Conservation (phyloP, 129 eudicot species). For the Daucus carota region DH1_v3.0 NC_030386.2:33013001-33013500, state of each 20-base stretch:
- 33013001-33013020: constrained; percentile 3
- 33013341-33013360: constrained; percentile 37
- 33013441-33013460: constrained; percentile 24
- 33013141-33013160: not conserved
- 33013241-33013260: not conserved
- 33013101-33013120: not conserved
- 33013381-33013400: constrained; percentile 32
- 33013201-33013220: not conserved
- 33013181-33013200: not conserved
- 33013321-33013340: constrained; percentile 49
- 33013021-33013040: constrained; percentile 1
- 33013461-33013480: constrained; percentile 32
- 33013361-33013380: constrained; percentile 39
- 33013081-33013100: not conserved
- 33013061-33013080: not conserved
- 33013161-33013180: not conserved
- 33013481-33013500: constrained; percentile 42
- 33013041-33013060: no score
- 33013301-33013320: constrained; percentile 55
- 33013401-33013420: constrained; percentile 27
- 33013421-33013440: constrained; percentile 30
- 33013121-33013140: not conserved
- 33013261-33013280: not conserved
- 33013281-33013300: constrained; percentile 52
- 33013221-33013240: not conserved